Percentiles rank a stretch among this genome's conserved stretches.
These are phyloP conservation scores for Populus hybrid DNA, from an alignment of 441 rosid species.

Conservation along the genomic window DNA sequence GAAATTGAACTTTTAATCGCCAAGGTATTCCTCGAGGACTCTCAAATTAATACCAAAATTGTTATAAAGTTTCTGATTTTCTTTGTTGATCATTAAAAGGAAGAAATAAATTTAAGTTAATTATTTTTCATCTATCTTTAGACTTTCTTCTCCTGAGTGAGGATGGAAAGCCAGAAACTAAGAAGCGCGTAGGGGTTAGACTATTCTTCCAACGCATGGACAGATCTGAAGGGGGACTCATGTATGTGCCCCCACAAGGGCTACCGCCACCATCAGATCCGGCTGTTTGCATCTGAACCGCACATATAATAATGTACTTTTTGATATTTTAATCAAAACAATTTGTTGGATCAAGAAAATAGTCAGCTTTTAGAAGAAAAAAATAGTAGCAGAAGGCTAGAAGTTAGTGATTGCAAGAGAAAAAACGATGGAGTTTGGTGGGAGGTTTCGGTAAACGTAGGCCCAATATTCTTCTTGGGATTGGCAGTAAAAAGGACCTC, in stretches of 20 bases:
- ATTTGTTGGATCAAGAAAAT: slow-evolving; percentile 16
- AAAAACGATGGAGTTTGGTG: slow-evolving; percentile 16
- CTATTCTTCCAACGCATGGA: slow-evolving; percentile 18
- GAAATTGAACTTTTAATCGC: not conserved
- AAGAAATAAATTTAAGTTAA: not conserved
- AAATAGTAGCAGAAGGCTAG: not conserved
- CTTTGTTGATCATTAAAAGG: not conserved
- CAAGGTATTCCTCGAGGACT: not conserved
- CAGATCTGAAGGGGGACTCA: slow-evolving; percentile 36
- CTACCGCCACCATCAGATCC: slow-evolving; percentile 48
- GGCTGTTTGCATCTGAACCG: slow-evolving; percentile 41
- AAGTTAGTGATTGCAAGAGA: not conserved
- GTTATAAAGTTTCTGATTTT: not conserved
- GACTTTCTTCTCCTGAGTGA: not conserved
- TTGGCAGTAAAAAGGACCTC: slow-evolving; percentile 49
- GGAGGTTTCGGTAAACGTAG: slow-evolving; percentile 33
- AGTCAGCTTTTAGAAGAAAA: slow-evolving; percentile 15
- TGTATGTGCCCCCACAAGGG: slow-evolving; percentile 29
- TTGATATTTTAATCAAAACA: not conserved
- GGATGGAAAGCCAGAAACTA: not conserved
- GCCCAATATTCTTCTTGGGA: slow-evolving; percentile 94
- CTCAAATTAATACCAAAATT: not conserved
- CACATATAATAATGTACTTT: slow-evolving; percentile 28
- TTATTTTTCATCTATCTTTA: no score
- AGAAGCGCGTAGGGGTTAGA: slow-evolving; percentile 21